Base-by-base conservation (phyloP, 1,139 yeast genomes). In the Kodamaea fungicola region DNA sequence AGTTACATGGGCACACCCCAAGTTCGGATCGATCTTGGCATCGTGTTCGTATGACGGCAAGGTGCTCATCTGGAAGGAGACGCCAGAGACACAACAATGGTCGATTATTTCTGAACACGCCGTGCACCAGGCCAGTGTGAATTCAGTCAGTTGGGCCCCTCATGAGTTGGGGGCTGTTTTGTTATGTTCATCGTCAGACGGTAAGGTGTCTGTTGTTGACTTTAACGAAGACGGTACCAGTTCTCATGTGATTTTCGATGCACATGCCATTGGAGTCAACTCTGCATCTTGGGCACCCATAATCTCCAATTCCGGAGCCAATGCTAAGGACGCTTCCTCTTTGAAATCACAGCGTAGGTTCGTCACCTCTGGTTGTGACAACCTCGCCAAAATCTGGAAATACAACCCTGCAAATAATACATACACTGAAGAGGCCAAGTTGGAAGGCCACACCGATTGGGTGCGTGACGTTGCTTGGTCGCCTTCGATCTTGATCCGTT, bases 391-490 rank as follows among this genome's bases (percentile, higher is more conserved):
- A 61, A 80, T 94, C 50, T 94, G 99, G 99, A 77, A 73, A 52
- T 80, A 65, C 52, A 85, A 83, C 47, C 54, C 79, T 4, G 67
- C 71, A 8, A 61, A 67, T 28, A 73, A 74, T 50, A 74, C 77
- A 22, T 89, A 86, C 57, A 71, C 74, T 22, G 76, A 82, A 53
- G 97, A 92, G 60, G 82, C 83, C 30, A 75, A 78, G 32, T 74
- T 92, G 41, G 83, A 82, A 48, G 98, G 97, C 30, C 98, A 94
- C 61, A 72, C 87, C 13, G 98, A 92, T 63, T 94, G 98, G 98
- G 97, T 92, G 27, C 80, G 98, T 59, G 99, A 92, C 61, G 97
- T 92, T 42, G 90, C 95, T 6, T 92, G 98, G 98, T 88, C 96
- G 12, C 96, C 97, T 34, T 83, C 95, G 1, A 81, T 87, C 32